Evolutionary conservation across 1,284 basidiomycete genomes (phyloP).

Genomic region (Fomitopsis schrenkii): DNA sequence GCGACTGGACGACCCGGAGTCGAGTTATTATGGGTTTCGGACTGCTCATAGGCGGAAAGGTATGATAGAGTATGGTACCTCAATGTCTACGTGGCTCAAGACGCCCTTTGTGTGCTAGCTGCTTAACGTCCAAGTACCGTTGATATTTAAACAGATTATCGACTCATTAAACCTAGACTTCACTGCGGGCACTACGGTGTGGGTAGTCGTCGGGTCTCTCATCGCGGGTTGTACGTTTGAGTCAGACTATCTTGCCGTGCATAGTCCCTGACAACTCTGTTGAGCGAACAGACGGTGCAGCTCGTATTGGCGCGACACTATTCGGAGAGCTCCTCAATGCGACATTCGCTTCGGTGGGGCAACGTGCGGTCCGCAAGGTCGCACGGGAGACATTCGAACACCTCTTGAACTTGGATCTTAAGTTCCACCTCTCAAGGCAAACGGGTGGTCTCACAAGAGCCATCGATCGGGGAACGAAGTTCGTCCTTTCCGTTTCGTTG

Average conservation of each 20-base stretch:
- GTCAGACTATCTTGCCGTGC: neutral
- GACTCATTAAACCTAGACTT: conserved; percentile 88
- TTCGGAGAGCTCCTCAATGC: conserved; percentile 95
- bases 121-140: conserved; percentile 95
- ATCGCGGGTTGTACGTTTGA: conserved; percentile 81
- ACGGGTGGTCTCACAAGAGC: conserved; percentile 95
- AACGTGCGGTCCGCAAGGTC: conserved; percentile 90
- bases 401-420: conserved; percentile 85
- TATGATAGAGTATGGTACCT: conserved; percentile 28
- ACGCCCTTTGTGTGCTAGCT: conserved; percentile 32
- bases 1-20: conserved; percentile 70
- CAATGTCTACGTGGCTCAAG: conserved; percentile 30
- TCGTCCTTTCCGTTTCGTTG: conserved; percentile 19
- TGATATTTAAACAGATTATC: conserved; percentile 91
- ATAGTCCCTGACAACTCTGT: neutral
- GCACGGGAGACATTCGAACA: conserved; percentile 94
- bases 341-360: conserved; percentile 94
- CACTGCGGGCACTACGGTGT: conserved; percentile 76
- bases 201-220: conserved; percentile 87
- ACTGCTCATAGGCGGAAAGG: conserved; percentile 86
- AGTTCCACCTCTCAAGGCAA: conserved; percentile 91
- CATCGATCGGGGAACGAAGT: conserved; percentile 98
- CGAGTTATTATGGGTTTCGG: conserved; percentile 84
- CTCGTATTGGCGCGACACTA: conserved; percentile 85
- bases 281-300: conserved; percentile 71